Conservation (phyloP, 2,329 filamentous ascomycete genomes). For the Claviceps digitariae region DNA sequence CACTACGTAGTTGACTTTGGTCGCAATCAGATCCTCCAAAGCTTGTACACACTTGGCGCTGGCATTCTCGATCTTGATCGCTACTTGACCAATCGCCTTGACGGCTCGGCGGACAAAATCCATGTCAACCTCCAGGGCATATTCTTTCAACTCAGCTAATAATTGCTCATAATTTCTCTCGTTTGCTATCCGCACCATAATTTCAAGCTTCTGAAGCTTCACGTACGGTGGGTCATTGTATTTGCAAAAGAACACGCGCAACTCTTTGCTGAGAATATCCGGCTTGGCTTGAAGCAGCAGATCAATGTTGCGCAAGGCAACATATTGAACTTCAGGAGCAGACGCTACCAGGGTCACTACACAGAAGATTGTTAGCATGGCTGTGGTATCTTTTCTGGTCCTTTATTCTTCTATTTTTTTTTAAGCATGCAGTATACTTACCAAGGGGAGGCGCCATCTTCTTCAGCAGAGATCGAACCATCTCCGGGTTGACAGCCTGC, state of each 20-base stretch:
- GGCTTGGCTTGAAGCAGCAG: slow-evolving; percentile 90
- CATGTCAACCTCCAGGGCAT: slow-evolving; percentile 97
- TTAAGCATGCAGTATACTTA: slow-evolving; percentile 26
- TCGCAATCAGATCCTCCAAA: slow-evolving; percentile 84
- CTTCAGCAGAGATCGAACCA: slow-evolving; percentile 77
- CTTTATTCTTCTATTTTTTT: not conserved
- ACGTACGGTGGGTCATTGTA: slow-evolving; percentile 98
- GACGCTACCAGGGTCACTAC: slow-evolving; percentile 90
- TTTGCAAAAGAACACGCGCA: slow-evolving; percentile 99
- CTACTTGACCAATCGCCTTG: slow-evolving; percentile 92
- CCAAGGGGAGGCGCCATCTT: slow-evolving; percentile 96
- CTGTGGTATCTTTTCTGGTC: not conserved
- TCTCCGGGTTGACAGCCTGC: slow-evolving; percentile 64
- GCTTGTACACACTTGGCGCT: slow-evolving; percentile 94
- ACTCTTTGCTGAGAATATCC: slow-evolving; percentile 91
- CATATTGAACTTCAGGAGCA: slow-evolving; percentile 93
- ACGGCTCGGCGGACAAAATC: slow-evolving; percentile 92
- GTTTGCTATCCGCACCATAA: slow-evolving; percentile 98
- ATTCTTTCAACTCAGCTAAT: slow-evolving; percentile 88
- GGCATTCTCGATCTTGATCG: slow-evolving; percentile 93
- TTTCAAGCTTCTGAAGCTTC: slow-evolving; percentile 94
- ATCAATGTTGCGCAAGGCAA: slow-evolving; percentile 91
- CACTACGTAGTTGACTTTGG: slow-evolving; percentile 97
- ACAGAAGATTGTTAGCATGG: not conserved
- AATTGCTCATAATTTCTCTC: slow-evolving; percentile 93